These are phyloP conservation scores for Xylaria sp. DNA, from an alignment of 2,329 filamentous ascomycete genomes.

Conservation along the genomic window DNA sequence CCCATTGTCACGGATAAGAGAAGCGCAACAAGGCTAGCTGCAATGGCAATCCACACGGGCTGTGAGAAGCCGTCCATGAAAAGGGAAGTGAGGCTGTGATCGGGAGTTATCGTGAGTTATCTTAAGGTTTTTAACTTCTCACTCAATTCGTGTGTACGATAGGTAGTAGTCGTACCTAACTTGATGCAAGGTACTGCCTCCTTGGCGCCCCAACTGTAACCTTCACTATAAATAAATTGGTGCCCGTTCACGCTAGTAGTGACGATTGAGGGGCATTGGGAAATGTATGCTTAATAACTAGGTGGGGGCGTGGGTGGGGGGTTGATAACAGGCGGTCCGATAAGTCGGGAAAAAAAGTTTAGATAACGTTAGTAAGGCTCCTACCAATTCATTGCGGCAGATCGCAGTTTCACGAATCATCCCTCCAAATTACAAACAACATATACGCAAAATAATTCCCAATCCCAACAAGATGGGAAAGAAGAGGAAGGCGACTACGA, in stretches of 20 bases:
- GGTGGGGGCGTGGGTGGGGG: neutral
- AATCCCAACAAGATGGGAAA: constrained; percentile 62
- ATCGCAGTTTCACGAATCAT: neutral
- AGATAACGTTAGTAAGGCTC: neutral
- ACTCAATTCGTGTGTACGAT: neutral
- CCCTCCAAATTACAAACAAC: constrained; percentile 23
- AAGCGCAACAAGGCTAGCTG: constrained; percentile 49
- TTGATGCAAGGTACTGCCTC: neutral
- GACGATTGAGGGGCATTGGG: too few species aligned
- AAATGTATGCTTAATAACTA: neutral
- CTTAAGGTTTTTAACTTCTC: neutral
- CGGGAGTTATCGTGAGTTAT: neutral
- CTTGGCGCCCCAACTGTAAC: constrained; percentile 2
- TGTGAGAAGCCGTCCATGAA: constrained; percentile 38
- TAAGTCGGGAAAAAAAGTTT: constrained; percentile 39
- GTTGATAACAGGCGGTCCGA: constrained; percentile 15
- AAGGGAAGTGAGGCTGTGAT: neutral
- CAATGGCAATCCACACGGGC: constrained; percentile 40
- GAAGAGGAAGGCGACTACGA: constrained; percentile 73
- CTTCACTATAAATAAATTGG: too few species aligned
- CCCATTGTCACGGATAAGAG: constrained; percentile 66
- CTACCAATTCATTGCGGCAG: neutral
- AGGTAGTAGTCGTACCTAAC: neutral
- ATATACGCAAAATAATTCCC: neutral
- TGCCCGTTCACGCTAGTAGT: too few species aligned